Percentiles rank a stretch among this genome's conserved stretches.
These are phyloP conservation scores for Thinopyrum elongatum DNA, from an alignment of 176 grass and related monocot genomes.

Conservation along the genomic window DNA sequence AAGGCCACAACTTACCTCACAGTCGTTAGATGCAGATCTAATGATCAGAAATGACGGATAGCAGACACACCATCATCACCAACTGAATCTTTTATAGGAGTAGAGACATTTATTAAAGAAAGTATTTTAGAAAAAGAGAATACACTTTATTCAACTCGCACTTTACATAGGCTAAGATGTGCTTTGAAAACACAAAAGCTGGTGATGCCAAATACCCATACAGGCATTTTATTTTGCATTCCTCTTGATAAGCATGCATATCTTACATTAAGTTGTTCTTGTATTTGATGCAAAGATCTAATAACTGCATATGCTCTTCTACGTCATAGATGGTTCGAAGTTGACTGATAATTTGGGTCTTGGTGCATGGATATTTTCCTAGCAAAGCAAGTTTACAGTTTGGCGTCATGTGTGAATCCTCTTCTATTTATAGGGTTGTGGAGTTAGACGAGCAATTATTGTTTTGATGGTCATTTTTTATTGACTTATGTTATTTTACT, in stretches of 20 bases:
- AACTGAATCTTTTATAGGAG: no score
- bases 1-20: no score
- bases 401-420: not conserved
- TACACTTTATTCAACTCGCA: not conserved
- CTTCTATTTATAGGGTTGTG: conserved; percentile 18
- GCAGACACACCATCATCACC: no score
- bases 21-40: no score
- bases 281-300: conserved; percentile 1
- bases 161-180: not conserved
- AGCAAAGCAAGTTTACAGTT: not conserved
- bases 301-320: no score
- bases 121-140: not conserved
- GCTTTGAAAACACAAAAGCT: conserved; percentile 14
- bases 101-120: not conserved
- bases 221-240: not conserved
- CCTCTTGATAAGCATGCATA: not conserved
- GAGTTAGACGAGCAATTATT: conserved; percentile 21
- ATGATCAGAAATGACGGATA: no score
- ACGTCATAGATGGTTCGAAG: not conserved
- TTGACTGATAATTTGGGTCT: not conserved
- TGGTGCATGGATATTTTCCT: conserved; percentile 5
- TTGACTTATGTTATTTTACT: conserved; percentile 30
- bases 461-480: not conserved
- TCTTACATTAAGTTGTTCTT: not conserved
- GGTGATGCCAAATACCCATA: not conserved